Conservation (phyloP, 208 protist genomes). For the Trichomonas gallinae region DNA sequence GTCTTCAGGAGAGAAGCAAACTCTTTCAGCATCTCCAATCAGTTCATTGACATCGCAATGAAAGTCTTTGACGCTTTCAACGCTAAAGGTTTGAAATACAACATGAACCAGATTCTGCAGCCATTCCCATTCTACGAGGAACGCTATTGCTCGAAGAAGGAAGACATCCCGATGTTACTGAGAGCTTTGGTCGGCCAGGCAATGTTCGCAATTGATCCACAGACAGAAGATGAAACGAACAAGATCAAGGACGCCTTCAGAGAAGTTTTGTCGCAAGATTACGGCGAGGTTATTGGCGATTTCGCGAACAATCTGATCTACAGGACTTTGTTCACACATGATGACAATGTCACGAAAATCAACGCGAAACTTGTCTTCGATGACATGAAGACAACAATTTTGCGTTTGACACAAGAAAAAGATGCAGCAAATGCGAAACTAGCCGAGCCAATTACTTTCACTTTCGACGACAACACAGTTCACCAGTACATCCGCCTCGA, state of each 20-base stretch:
- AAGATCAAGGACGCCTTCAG: background rate
- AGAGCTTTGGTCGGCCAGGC: background rate
- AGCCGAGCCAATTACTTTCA: background rate
- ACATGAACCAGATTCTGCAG: background rate
- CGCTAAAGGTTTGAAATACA: background rate
- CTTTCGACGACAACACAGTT: background rate
- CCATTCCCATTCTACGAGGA: background rate
- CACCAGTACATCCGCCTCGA: background rate
- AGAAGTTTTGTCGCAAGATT: background rate
- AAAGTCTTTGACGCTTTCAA: background rate
- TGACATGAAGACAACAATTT: background rate
- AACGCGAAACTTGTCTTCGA: background rate
- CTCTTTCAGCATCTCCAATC: background rate
- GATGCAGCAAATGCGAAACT: background rate
- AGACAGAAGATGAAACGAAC: background rate
- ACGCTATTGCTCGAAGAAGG: background rate
- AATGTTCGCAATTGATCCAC: background rate
- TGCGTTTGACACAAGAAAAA: background rate
- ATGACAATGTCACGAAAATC: background rate
- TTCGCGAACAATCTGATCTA: background rate
- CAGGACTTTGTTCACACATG: background rate
- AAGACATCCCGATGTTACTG: background rate
- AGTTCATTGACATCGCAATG: background rate
- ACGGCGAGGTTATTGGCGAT: background rate
- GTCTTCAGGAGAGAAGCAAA: background rate